Base-by-base conservation (phyloP, 805 yeast species). In the Kodamaea laetipori region DNA sequence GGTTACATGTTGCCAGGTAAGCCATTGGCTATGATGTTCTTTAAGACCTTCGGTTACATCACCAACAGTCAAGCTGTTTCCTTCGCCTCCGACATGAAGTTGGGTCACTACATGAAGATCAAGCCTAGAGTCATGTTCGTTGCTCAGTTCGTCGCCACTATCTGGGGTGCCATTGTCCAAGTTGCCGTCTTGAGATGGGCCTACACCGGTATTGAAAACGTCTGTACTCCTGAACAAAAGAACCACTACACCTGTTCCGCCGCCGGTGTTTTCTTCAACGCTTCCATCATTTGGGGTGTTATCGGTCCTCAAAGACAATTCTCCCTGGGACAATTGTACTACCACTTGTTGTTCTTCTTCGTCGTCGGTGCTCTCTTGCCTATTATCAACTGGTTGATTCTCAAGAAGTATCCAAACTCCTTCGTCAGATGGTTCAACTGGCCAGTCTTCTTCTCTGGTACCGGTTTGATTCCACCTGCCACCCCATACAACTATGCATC, bases 401-500 rank as follows among this genome's bases (percentile, higher is more conserved):
- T 65, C 51, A 66, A 58, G 57, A 70, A 66, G 52, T 68, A 69
- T 70, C 75, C 73, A 46, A 64, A 58, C 52, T 56, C 63, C 16
- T 60, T 58, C 33, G 37, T 50, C 39, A 48, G 52, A 38, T 48
- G 51, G 52, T 15, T 50, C 43, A 50, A 50, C 48, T 50, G 70
- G 69, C 69, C 71, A 10, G 69, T 70, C 31, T 69, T 69, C 61
- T 69, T 69, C 57, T 57, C 69, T 10, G 75, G 74, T 51, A 64
- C 73, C n/a, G 82, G 82, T 33, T 69, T 72, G 50, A 78, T 83
- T 53, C 90, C 92, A 11, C 90, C 92, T 30, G 83, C 86, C 27
- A 81, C 89, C 3, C 81, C 86, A 21, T 82, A 81, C 59, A 82
- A 81, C 59, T 82, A 81, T 60, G 73, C 77, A 18, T 61, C 79